Evolutionary conservation across 495 filamentous ascomycete genomes (phyloP), one percentile per base, ranked within the genome.

Genomic region (Jackrogersella multiformis): DNA sequence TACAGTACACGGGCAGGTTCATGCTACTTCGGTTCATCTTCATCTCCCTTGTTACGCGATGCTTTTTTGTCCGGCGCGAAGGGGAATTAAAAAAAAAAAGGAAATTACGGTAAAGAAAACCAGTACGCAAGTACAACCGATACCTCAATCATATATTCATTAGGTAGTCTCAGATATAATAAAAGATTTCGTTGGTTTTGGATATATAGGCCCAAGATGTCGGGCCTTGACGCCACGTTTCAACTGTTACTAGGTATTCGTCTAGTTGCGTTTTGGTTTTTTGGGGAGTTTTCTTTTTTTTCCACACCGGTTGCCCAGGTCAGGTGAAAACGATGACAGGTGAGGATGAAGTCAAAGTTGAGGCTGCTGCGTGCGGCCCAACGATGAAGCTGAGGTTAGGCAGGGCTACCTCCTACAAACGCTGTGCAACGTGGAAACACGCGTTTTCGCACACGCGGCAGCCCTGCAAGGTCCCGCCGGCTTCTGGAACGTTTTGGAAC

Each of bases 371-470:
- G 60, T 60, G 59, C 60, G 56, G 60, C 66, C 66, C 55, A 69
- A 64, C 55, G 49, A 32, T 42, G 39, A 45, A 69, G 61, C 49
- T 61, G 66, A 69, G 42, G 48, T 54, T 69, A 69, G 66, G 66
- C 66, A 69, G 61, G 66, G 66, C 61, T 69, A 61, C 56, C 35
- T 61, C 32, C 35, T 61, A 46, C 66, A 69, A 69, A 69, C 66
- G 66, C 66, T 56, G 66, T 69, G 66, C 61, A 46, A 69, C 66
- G 66, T 69, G 66, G 66, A 32, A 49, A 69, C 61, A 69, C 66
- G 66, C 66, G 66, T 56, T 63, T 69, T 69, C 60, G 60, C 66
- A 69, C 66, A 69, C 66, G 66, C 66, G 66, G 61, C 66, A 42
- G 56, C 21, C n/a, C 60, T 69, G 66, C 66, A 69, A 69, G 66